These are phyloP conservation scores for Teratosphaeria gauchensis DNA, from an alignment of 2,329 filamentous ascomycete species.

Conservation along the genomic window DNA sequence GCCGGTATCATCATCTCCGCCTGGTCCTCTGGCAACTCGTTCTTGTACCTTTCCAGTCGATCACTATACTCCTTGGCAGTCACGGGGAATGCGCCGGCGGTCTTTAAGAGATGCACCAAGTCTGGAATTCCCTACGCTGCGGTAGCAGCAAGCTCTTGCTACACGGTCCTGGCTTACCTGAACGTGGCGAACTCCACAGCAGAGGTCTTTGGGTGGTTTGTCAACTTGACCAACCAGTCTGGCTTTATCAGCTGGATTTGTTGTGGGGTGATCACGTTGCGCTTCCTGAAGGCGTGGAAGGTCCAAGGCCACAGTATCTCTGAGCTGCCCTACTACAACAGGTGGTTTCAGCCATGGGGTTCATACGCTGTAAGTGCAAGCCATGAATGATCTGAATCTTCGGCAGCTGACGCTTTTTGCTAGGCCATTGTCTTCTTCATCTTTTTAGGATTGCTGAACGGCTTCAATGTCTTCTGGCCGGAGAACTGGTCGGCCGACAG, in stretches of 20 bases:
- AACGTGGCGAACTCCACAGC: constrained; percentile 35
- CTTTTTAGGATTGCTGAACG: constrained; percentile 62
- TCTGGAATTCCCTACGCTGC: constrained; percentile 48
- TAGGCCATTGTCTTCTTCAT: constrained; percentile 45
- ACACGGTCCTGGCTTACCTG: constrained; percentile 40
- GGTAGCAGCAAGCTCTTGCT: constrained; percentile 34
- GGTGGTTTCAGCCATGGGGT: constrained; percentile 51
- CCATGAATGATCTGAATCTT: not conserved
- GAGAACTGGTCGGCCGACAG: constrained; percentile 50
- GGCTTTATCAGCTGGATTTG: constrained; percentile 47
- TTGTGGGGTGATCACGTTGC: constrained; percentile 47
- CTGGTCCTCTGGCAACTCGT: constrained; percentile 47
- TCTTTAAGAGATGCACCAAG: constrained; percentile 47
- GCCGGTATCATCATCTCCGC: constrained; percentile 58
- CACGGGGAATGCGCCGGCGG: constrained; percentile 53
- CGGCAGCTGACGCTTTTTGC: not conserved
- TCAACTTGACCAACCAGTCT: constrained; percentile 55
- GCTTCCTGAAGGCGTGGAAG: constrained; percentile 50
- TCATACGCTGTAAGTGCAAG: constrained; percentile 38
- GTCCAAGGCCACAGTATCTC: constrained; percentile 40
- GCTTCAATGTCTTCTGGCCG: constrained; percentile 65
- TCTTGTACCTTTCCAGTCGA: constrained; percentile 44
- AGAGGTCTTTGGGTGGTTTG: constrained; percentile 57
- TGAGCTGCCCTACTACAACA: constrained; percentile 44
- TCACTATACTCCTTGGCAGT: constrained; percentile 48